Base-by-base conservation (phyloP, 495 filamentous ascomycete species). In the Podospora conica region DNA sequence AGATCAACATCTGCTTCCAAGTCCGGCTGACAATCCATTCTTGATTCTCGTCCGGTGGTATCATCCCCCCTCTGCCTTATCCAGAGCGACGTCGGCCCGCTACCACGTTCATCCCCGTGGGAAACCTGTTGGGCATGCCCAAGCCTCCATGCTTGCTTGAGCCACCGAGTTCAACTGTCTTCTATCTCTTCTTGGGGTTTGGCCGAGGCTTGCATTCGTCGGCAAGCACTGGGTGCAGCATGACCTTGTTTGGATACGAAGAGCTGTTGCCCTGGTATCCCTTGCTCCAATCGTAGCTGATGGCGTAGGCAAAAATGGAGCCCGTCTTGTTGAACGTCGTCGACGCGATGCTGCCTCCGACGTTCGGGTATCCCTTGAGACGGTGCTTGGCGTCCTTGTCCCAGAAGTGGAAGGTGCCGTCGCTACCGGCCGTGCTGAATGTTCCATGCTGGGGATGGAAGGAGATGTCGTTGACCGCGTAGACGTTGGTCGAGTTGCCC, bases 201-300 rank as follows among this genome's bases (percentile, higher is more conserved):
- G 77, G 77, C 12, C 77, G 69, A 20, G 77, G 77, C 71, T 79
- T 79, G 73, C 77, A 79, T 67, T 97, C 93, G 69, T 96, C 93
- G 12, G 81, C 83, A 55, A 79, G 80, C 9, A 98, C 88, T 3
- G 90, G 88, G 79, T 98, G 94, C 71, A 98, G 81, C 91, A 95
- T 96, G 58, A 98, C 87, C 81, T 94, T 96, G 77, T 87, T 96
- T 12, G 88, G 82, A 55, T 86, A 84, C 67, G 85, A 79, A 31
- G 84, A 85, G 40, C 76, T 92, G 75, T 97, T 96, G 56, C 77
- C 83, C 20, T 86, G 82, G 80, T 90, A 94, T 9, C 94, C 94
- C 77, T 94, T 95, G 77, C 90, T 93, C 94, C 94, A 98, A 80
- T 98, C 94, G 73, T 98, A 97, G 75, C 91, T 92, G 23, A 96